Evolutionary conservation across 805 yeast genomes (phyloP).

Genomic region (Wickerhamiella lipophila): DNA sequence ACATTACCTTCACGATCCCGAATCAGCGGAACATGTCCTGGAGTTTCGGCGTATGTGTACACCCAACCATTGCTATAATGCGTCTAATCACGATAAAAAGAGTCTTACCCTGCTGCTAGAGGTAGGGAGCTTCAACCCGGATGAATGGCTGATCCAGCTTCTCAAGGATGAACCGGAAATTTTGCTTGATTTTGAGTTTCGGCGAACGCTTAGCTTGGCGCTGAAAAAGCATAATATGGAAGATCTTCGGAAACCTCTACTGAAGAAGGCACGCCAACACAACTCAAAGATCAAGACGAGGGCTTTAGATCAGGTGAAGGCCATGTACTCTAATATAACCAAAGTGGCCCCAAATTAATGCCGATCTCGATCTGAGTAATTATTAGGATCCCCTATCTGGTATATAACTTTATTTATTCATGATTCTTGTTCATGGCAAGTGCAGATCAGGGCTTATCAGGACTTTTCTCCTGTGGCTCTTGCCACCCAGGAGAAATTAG

Average conservation of each 20-base stretch:
- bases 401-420: too few species aligned
- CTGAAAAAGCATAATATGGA: background rate
- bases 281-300: background rate
- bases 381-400: too few species aligned
- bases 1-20: slow-evolving; percentile 3
- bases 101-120: slow-evolving; percentile 3
- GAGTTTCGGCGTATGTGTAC: slow-evolving; percentile 7
- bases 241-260: background rate
- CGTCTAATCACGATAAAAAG: slow-evolving; percentile 3
- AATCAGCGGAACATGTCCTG: slow-evolving; percentile 4
- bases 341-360: too few species aligned
- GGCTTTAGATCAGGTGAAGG: background rate
- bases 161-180: background rate
- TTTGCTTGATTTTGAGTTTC: background rate
- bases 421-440: too few species aligned
- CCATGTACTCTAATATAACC: background rate
- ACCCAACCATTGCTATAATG: background rate
- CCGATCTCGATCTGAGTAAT: too few species aligned
- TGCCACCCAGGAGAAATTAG: too few species aligned
- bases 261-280: background rate
- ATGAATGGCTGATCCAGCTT: slow-evolving; percentile 4
- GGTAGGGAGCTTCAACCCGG: background rate
- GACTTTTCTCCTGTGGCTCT: too few species aligned
- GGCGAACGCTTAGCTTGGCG: background rate
- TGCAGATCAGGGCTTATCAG: too few species aligned